Evolutionary conservation across 345 rosid genomes (phyloP).

Genomic region (Hypericum androsaemum): DNA sequence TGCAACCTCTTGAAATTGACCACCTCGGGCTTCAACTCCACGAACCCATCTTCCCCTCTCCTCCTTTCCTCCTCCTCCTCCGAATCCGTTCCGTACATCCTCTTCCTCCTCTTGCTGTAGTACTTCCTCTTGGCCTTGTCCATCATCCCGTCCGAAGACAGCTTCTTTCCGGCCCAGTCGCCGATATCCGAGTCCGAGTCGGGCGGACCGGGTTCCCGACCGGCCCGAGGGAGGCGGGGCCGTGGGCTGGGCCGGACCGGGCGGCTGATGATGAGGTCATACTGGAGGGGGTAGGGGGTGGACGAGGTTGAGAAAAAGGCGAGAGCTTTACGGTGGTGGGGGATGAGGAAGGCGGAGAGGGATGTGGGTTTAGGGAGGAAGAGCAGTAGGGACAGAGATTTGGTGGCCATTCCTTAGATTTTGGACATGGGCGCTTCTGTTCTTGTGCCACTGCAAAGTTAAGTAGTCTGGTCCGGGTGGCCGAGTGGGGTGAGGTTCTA

Average conservation of each 20-base stretch:
- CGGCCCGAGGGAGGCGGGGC: slow-evolving; percentile 36
- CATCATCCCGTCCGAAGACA: slow-evolving; percentile 44
- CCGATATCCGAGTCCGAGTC: slow-evolving; percentile 46
- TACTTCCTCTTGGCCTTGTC: slow-evolving; percentile 84
- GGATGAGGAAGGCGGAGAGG: slow-evolving; percentile 14
- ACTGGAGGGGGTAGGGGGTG: slow-evolving; percentile 76
- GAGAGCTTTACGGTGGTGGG: slow-evolving; percentile 11
- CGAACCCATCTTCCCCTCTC: slow-evolving; percentile 45
- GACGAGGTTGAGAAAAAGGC: slow-evolving; percentile 44
- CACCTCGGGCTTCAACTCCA: slow-evolving; percentile 80
- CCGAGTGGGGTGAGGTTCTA: no score
- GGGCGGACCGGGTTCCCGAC: slow-evolving; percentile 23
- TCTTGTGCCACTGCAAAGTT: no score
- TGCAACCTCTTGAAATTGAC: slow-evolving; percentile 69
- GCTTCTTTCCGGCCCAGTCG: slow-evolving; percentile 73
- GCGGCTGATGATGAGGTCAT: slow-evolving; percentile 69
- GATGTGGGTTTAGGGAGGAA: slow-evolving; percentile 18
- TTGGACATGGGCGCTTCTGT: no score
- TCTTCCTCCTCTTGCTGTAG: slow-evolving; percentile 64
- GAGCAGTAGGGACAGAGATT: slow-evolving; percentile 5
- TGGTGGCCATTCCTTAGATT: no score
- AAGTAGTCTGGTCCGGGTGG: no score
- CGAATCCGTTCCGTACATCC: slow-evolving; percentile 86
- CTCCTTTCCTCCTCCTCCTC: slow-evolving; percentile 52
- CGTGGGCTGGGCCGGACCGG: slow-evolving; percentile 40